phyloP scores from a whole-genome alignment of 495 filamentous ascomycete genomes.

The Trichoderma erinaceum region DNA sequence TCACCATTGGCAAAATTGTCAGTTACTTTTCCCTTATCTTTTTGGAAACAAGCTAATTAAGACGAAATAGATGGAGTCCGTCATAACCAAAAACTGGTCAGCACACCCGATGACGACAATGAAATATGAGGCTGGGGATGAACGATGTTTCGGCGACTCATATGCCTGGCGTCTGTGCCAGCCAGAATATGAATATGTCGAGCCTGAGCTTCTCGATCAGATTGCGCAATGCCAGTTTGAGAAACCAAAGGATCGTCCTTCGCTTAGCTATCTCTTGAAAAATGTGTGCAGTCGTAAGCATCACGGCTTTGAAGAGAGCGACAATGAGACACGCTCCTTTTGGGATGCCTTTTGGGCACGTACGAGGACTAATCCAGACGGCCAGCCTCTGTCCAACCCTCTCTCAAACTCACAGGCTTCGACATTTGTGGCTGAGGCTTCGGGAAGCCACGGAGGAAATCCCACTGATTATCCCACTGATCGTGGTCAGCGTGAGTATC shows the following conservation, averaged over 20 bases:
- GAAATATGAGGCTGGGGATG: not conserved
- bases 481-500: not conserved
- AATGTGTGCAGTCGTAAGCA: not conserved
- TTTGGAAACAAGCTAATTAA: not conserved
- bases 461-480: not conserved
- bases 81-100: not conserved
- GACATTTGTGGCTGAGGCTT: not conserved
- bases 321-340: not conserved
- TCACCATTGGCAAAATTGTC: constrained; percentile 13
- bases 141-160: not conserved
- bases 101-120: not conserved
- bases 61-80: not conserved
- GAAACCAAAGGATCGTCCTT: not conserved
- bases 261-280: not conserved
- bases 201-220: not conserved
- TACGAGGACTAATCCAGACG: not conserved
- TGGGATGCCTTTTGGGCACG: not conserved
- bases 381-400: not conserved
- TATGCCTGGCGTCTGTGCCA: not conserved
- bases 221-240: not conserved
- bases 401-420: not conserved
- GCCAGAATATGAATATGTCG: not conserved
- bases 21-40: not conserved
- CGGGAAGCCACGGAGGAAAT: not conserved
- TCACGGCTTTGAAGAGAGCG: not conserved